Percentiles rank a stretch among this genome's conserved stretches.
phyloP scores from a whole-genome alignment of 116 monocot species.

The Zostera marina region DNA sequence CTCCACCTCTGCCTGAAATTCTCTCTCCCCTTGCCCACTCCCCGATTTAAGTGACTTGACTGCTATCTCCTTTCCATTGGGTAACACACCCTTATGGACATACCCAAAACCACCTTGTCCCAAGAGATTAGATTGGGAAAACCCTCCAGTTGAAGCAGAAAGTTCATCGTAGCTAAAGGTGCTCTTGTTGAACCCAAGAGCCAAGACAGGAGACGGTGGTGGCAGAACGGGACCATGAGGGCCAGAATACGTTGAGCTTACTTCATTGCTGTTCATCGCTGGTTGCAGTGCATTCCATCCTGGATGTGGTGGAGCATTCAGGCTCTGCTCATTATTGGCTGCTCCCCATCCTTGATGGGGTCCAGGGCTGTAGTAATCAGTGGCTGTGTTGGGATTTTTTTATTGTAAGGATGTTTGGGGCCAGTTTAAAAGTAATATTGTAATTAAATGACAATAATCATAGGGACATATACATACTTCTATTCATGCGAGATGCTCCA shows the following conservation, averaged over 20 bases:
- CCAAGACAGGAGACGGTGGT: conserved; percentile 32
- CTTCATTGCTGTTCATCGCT: conserved; percentile 19
- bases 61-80: conserved; percentile 51
- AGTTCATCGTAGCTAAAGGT: conserved; percentile 51
- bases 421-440: too few species aligned
- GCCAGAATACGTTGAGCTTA: conserved; percentile 33
- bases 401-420: too few species aligned
- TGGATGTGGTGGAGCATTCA: conserved; percentile 15
- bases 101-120: conserved; percentile 71
- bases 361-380: conserved; percentile 27
- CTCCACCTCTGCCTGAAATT: conserved; percentile 63
- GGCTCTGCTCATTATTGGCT: conserved; percentile 9
- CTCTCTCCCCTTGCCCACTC: conserved; percentile 59
- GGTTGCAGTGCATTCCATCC: conserved; percentile 19
- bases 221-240: conserved; percentile 25
- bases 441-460: background rate
- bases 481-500: conserved; percentile 3
- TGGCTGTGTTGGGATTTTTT: background rate
- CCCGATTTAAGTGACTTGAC: conserved; percentile 51
- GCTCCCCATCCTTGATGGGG: conserved; percentile 6
- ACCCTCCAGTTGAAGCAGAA: conserved; percentile 28
- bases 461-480: conserved; percentile 12
- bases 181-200: conserved; percentile 45
- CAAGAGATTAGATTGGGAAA: conserved; percentile 33
- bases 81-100: conserved; percentile 45